A percentile compares a stretch with the other conserved stretches of the same genome.
These are phyloP conservation scores for Huntiella savannae DNA, from an alignment of 2,329 filamentous ascomycete species.

Conservation along the genomic window DNA sequence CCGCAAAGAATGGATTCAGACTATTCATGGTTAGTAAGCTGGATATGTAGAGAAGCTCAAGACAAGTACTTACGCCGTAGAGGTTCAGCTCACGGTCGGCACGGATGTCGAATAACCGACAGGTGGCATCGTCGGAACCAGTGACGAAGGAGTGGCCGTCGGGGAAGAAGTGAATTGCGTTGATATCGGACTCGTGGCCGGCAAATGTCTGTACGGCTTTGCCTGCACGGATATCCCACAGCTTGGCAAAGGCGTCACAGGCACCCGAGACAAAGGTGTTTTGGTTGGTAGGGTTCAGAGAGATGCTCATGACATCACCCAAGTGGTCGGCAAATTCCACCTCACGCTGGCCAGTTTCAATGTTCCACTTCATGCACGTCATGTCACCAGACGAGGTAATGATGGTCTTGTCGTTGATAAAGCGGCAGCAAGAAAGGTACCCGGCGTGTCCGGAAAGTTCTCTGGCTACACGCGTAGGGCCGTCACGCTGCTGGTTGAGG, in stretches of 20 bases:
- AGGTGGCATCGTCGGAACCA: slow-evolving; percentile 92
- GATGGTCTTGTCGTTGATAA: slow-evolving; percentile 96
- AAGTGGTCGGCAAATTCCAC: slow-evolving; percentile 97
- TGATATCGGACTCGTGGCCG: slow-evolving; percentile 96
- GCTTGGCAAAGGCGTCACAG: slow-evolving; percentile 93
- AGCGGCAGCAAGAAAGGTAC: slow-evolving; percentile 94
- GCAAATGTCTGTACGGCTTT: slow-evolving; percentile 98
- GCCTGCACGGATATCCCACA: slow-evolving; percentile 96
- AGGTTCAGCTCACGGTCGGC: slow-evolving; percentile 65
- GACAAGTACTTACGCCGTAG: slow-evolving; percentile 33
- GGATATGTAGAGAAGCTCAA: not conserved
- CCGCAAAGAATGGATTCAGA: slow-evolving; percentile 94
- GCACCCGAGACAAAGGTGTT: slow-evolving; percentile 99
- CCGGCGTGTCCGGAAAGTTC: slow-evolving; percentile 94
- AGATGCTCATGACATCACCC: slow-evolving; percentile 98
- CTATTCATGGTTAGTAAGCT: slow-evolving; percentile 26
- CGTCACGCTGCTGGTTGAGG: slow-evolving; percentile 80
- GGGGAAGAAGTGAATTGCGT: slow-evolving; percentile 98
- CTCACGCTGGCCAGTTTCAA: slow-evolving; percentile 91
- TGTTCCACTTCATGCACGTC: slow-evolving; percentile 99
- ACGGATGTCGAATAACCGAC: slow-evolving; percentile 91
- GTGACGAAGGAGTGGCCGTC: slow-evolving; percentile 97
- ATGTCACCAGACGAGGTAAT: slow-evolving; percentile 97
- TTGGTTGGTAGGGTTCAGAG: slow-evolving; percentile 96
- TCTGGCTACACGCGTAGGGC: slow-evolving; percentile 86